Conservation (phyloP, 2,329 filamentous ascomycete genomes). For the Chrysoporthe austroafricana region DNA sequence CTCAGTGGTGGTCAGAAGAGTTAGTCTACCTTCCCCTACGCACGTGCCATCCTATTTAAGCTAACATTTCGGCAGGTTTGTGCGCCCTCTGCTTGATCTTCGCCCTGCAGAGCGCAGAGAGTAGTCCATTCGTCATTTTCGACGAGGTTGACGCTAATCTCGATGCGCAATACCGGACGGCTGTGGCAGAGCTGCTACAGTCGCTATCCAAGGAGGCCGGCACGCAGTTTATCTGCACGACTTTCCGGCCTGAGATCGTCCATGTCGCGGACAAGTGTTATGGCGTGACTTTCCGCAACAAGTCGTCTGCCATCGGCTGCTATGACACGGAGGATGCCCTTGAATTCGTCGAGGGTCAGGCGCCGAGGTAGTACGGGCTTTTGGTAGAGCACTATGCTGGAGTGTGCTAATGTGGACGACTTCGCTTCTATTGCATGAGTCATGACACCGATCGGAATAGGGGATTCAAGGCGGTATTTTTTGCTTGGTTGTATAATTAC, state of each 20-base stretch:
- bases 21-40: constrained; percentile 48
- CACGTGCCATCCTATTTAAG: background rate
- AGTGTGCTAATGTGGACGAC: constrained; percentile 4
- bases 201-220: constrained; percentile 71
- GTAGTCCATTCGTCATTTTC: constrained; percentile 97
- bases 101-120: constrained; percentile 97
- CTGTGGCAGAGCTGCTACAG: constrained; percentile 86
- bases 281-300: constrained; percentile 90
- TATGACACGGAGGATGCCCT: constrained; percentile 86
- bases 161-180: constrained; percentile 95
- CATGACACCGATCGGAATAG: constrained; percentile 3
- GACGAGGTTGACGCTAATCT: constrained; percentile 99
- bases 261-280: constrained; percentile 97
- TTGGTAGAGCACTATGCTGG: constrained; percentile 7
- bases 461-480: constrained; percentile 16
- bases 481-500: constrained; percentile 18
- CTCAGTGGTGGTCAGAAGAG: constrained; percentile 97
- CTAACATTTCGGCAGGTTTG: constrained; percentile 60
- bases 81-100: constrained; percentile 98
- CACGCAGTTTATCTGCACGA: constrained; percentile 95
- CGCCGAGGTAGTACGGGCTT: constrained; percentile 36
- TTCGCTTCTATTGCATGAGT: constrained; percentile 21
- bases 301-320: constrained; percentile 92
- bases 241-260: constrained; percentile 96
- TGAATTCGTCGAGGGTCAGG: constrained; percentile 90